Conservation (phyloP, 306 rosid species). For the Gastrolobium bilobum region DNA sequence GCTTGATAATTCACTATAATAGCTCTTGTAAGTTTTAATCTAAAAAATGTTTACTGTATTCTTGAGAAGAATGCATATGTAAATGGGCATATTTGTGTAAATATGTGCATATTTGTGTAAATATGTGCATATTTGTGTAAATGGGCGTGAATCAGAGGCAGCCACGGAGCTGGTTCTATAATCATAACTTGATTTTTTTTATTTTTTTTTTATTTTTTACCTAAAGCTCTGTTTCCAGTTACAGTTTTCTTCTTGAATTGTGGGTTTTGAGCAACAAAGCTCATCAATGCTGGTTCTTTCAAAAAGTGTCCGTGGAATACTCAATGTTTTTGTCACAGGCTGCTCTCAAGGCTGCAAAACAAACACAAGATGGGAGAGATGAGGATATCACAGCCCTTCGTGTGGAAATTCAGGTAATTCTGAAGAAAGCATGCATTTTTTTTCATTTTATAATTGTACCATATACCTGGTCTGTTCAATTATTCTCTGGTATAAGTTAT, state of each 20-base stretch:
- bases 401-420: slow-evolving; percentile 80
- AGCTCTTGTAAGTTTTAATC: slow-evolving; percentile 31
- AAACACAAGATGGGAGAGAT: slow-evolving; percentile 77
- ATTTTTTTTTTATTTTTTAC: not conserved
- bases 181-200: slow-evolving; percentile 3
- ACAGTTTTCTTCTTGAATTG: slow-evolving; percentile 35
- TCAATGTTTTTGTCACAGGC: slow-evolving; percentile 67
- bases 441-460: slow-evolving; percentile 8
- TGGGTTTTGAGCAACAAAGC: slow-evolving; percentile 43
- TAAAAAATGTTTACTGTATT: slow-evolving; percentile 6
- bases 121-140: slow-evolving; percentile 31
- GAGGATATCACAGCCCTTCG: slow-evolving; percentile 84
- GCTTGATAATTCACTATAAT: slow-evolving; percentile 37
- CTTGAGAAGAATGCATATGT: not conserved
- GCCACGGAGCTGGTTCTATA: slow-evolving; percentile 23
- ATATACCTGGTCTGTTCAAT: slow-evolving; percentile 34
- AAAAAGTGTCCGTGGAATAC: slow-evolving; percentile 48
- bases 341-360: slow-evolving; percentile 94
- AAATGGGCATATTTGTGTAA: slow-evolving; percentile 37
- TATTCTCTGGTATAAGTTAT: slow-evolving; percentile 38
- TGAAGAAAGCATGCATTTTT: not conserved
- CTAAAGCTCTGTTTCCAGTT: slow-evolving; percentile 33
- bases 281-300: slow-evolving; percentile 36
- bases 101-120: slow-evolving; percentile 30
- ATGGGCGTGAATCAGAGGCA: not conserved